Conservation (phyloP, 164 flowering plant species). For the Berberis thunbergii region DNA sequence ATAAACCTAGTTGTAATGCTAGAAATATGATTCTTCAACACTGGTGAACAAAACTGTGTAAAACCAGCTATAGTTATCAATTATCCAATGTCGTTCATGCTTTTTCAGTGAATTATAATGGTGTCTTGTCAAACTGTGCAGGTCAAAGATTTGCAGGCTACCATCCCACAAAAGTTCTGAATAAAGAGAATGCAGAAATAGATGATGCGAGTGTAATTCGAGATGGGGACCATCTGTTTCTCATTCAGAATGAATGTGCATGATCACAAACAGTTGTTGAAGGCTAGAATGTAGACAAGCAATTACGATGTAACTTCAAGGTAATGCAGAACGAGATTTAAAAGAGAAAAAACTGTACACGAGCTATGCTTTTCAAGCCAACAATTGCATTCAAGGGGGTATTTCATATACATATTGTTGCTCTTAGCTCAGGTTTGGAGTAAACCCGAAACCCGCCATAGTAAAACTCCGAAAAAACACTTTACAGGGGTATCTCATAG, state of each 20-base stretch:
- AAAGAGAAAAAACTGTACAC: not conserved
- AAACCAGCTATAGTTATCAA: not conserved
- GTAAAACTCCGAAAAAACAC: too few relatives aligned
- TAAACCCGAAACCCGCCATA: too few relatives aligned
- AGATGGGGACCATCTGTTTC: constrained; percentile 81
- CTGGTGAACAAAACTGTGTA: not conserved
- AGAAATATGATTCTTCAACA: not conserved
- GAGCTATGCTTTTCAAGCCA: not conserved
- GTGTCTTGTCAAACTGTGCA: constrained; percentile 41
- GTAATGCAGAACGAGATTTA: constrained; percentile 1
- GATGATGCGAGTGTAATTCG: constrained; percentile 67
- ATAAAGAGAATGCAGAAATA: constrained; percentile 69
- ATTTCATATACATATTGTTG: too few relatives aligned
- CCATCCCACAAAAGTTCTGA: constrained; percentile 51
- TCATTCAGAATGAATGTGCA: constrained; percentile 24
- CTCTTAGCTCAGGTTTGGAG: too few relatives aligned
- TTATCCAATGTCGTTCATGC: constrained; percentile 5
- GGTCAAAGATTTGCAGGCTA: constrained; percentile 69
- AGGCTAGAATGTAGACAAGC: constrained; percentile 8
- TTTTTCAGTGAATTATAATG: constrained; percentile 12
- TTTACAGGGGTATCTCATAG: not conserved
- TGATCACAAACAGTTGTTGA: constrained; percentile 11
- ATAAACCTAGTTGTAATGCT: not conserved
- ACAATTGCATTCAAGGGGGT: too few relatives aligned
- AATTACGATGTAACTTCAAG: not conserved